Percentiles rank a stretch among this genome's conserved stretches.
Evolutionary conservation across 768 basidiomycete species (phyloP).

Genomic region (Mrakia gelida): DNA sequence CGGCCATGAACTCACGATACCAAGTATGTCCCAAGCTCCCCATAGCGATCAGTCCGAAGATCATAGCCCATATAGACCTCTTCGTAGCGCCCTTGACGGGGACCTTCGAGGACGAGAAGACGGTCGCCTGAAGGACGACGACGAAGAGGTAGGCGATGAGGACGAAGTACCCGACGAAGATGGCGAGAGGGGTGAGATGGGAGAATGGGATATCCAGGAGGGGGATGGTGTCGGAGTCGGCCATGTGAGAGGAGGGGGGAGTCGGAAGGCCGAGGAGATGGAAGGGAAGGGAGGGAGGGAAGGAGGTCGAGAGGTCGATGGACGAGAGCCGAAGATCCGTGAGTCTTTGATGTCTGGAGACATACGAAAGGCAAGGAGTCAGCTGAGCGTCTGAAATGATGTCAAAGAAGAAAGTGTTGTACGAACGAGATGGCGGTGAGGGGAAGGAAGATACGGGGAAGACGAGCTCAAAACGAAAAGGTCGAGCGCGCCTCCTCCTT

Average conservation of each 20-base stretch:
- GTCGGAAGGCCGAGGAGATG: neutral
- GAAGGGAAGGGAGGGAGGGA: neutral
- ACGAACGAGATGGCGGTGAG: too few species aligned
- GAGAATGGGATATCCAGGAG: neutral
- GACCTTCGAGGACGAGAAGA: constrained; percentile 16
- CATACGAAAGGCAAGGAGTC: too few species aligned
- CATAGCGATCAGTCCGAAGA: constrained; percentile 45
- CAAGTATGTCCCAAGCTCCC: constrained; percentile 50
- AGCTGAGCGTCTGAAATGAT: too few species aligned
- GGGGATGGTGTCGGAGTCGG: neutral
- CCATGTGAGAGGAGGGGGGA: neutral
- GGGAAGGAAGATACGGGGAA: too few species aligned
- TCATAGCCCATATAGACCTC: constrained; percentile 38
- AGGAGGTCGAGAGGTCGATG: neutral
- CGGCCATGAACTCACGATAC: constrained; percentile 49
- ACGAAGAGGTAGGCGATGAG: constrained; percentile 42
- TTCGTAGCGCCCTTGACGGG: neutral
- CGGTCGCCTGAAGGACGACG: constrained; percentile 39
- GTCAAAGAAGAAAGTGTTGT: too few species aligned
- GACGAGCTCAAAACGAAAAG: too few species aligned
- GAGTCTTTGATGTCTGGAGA: too few species aligned
- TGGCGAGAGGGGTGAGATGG: constrained; percentile 24
- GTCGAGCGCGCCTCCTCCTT: too few species aligned
- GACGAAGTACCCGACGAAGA: constrained; percentile 45
- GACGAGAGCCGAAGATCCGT: too few species aligned